Evolutionary conservation across 495 filamentous ascomycete genomes (phyloP), one percentile per base, ranked within the genome.

Genomic region (Neurospora sp.): DNA sequence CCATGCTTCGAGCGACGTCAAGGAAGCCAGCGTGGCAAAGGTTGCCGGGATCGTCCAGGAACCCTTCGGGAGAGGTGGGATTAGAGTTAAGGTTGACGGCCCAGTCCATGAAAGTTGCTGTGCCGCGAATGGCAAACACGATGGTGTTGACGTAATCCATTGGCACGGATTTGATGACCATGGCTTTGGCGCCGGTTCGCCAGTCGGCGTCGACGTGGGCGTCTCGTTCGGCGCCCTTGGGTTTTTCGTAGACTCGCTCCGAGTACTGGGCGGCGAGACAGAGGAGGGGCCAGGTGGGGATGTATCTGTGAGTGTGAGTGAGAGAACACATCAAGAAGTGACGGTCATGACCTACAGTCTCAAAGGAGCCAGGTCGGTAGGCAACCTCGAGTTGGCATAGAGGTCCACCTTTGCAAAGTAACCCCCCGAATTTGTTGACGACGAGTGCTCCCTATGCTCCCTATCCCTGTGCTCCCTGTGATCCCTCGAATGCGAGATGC

Each of bases 81-180:
- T 85, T 86, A 0, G 88, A 86, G 27, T 90, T 87, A 6, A 93
- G 84, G 77, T 96, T 96, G 9, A 94, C 91, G 3, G 90, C 86
- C 93, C 93, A 96, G 80, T 96, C 93, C 83, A 92, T 89, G 76
- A 94, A 92, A 1, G 88, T 92, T 40, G 92, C 89, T 0, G 87
- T 92, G 1, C 93, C 93, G 7, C 93, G 88, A 70, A 96, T 92
- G 41, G 93, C 92, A 76, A 95, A 91, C 31, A 94, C 89, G 53
- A 95, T 88, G 16, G 89, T 90, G 77, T 93, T 89, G 83, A 90
- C 87, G 75, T 92, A 85, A 76, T 94, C 91, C 76, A 93, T 87
- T 5, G 91, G 88, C 12, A 93, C 82, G 0, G 89, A 90, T 74
- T 93, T 94, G 79, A 96, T 89, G 37, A 93, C 88, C 91, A 94